Conservation (phyloP, 495 filamentous ascomycete species). For the Tricharina praecox region DNA sequence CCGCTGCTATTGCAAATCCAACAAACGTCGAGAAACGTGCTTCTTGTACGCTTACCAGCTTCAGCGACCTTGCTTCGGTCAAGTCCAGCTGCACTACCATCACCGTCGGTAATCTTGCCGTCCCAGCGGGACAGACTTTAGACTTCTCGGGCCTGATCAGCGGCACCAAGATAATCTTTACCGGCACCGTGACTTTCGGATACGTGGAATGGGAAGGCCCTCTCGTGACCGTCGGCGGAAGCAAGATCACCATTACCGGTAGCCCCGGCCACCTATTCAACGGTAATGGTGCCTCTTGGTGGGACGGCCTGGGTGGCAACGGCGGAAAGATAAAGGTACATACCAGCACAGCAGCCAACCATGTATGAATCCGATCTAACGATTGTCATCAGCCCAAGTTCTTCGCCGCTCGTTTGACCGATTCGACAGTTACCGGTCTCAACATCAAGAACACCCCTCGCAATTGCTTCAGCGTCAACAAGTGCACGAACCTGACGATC, state of each 20-base stretch:
- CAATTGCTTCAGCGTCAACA: constrained; percentile 43
- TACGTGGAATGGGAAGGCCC: constrained; percentile 31
- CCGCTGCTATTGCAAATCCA: not conserved
- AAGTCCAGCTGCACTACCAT: constrained; percentile 34
- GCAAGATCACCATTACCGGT: constrained; percentile 33
- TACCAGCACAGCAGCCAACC: not conserved
- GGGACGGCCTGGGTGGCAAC: constrained; percentile 37
- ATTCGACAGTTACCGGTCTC: constrained; percentile 30
- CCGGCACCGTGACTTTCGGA: constrained; percentile 30
- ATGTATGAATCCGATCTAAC: not conserved
- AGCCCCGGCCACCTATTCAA: constrained; percentile 31
- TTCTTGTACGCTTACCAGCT: constrained; percentile 32
- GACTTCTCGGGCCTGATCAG: constrained; percentile 31
- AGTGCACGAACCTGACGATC: constrained; percentile 34
- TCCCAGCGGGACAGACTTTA: constrained; percentile 34
- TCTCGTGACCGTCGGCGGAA: constrained; percentile 35
- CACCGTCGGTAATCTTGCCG: constrained; percentile 30
- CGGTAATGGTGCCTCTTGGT: constrained; percentile 34
- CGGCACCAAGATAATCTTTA: constrained; percentile 36
- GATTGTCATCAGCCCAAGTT: constrained; percentile 30
- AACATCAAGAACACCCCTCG: constrained; percentile 42
- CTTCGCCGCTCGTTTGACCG: constrained; percentile 34
- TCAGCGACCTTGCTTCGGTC: constrained; percentile 28
- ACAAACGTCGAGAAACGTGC: not conserved
- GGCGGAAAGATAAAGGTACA: constrained; percentile 34